These are phyloP conservation scores for Diaporthe vexans DNA, from an alignment of 2,329 filamentous ascomycete species.

Conservation along the genomic window DNA sequence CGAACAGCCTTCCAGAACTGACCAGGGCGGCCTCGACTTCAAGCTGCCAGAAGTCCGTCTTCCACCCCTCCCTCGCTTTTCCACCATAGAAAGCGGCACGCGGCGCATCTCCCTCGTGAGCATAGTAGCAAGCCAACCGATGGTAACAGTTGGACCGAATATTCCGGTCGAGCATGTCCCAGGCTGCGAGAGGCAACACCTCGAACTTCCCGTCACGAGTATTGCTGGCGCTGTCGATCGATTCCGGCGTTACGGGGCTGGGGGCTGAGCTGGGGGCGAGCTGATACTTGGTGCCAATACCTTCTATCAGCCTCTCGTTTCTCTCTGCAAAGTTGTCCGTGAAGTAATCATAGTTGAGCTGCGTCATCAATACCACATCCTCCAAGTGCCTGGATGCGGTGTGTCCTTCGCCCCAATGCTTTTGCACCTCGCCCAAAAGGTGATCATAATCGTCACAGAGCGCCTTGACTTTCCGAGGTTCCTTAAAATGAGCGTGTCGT, in stretches of 20 bases:
- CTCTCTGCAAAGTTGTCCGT: conserved; percentile 36
- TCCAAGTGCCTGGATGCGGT: conserved; percentile 40
- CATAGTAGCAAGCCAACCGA: conserved; percentile 37
- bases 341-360: conserved; percentile 42
- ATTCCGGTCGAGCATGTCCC: conserved; percentile 42
- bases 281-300: conserved; percentile 39
- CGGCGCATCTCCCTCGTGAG: neutral
- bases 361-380: conserved; percentile 40
- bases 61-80: conserved; percentile 41
- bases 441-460: conserved; percentile 40
- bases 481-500: conserved; percentile 36
- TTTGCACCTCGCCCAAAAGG: conserved; percentile 36
- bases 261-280: conserved; percentile 8
- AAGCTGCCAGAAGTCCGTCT: conserved; percentile 37
- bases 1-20: conserved; percentile 36
- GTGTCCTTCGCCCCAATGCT: conserved; percentile 37
- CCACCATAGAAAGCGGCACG: neutral
- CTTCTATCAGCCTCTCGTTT: conserved; percentile 36
- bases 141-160: conserved; percentile 42
- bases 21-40: conserved; percentile 38
- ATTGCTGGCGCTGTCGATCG: conserved; percentile 9
- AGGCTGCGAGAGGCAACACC: conserved; percentile 18
- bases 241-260: conserved; percentile 1
- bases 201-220: neutral
- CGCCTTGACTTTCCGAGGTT: conserved; percentile 14